Conservation (phyloP, 495 filamentous ascomycete species). For the Neurospora sp. region DNA sequence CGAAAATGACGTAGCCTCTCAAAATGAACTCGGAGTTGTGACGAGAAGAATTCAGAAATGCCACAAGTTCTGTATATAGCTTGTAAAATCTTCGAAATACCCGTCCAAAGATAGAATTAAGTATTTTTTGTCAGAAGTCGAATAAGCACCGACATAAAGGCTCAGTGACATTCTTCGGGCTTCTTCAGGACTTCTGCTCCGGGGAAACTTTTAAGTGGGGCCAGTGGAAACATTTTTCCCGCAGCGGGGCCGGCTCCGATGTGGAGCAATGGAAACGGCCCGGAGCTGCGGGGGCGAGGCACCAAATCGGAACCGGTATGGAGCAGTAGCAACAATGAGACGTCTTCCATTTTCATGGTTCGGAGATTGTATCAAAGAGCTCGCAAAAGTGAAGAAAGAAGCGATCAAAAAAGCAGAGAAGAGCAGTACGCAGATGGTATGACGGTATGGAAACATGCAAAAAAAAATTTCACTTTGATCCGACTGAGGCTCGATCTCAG, state of each 20-base stretch:
- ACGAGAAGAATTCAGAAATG: not conserved
- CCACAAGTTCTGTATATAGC: not conserved
- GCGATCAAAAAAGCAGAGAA: not conserved
- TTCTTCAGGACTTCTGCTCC: not conserved
- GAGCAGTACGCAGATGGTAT: not conserved
- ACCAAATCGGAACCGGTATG: not conserved
- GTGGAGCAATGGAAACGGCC: not conserved
- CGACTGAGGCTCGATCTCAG: not conserved
- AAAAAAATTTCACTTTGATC: not conserved
- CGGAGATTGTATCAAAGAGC: not conserved
- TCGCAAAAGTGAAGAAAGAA: not conserved
- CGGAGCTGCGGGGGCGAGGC: not conserved
- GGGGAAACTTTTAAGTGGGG: not conserved
- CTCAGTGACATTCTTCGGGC: not conserved
- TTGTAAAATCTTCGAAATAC: not conserved
- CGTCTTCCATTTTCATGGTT: not conserved
- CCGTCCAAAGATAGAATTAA: not conserved
- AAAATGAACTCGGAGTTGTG: not conserved
- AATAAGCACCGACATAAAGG: not conserved
- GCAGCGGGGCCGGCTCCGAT: not conserved
- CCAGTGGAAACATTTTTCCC: not conserved
- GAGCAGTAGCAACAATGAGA: not conserved
- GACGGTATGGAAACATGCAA: not conserved
- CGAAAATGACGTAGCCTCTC: not conserved
- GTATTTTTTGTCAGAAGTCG: not conserved